Evolutionary conservation across 495 filamentous ascomycete genomes (phyloP).

Genomic region (Talaromyces thailandensis): DNA sequence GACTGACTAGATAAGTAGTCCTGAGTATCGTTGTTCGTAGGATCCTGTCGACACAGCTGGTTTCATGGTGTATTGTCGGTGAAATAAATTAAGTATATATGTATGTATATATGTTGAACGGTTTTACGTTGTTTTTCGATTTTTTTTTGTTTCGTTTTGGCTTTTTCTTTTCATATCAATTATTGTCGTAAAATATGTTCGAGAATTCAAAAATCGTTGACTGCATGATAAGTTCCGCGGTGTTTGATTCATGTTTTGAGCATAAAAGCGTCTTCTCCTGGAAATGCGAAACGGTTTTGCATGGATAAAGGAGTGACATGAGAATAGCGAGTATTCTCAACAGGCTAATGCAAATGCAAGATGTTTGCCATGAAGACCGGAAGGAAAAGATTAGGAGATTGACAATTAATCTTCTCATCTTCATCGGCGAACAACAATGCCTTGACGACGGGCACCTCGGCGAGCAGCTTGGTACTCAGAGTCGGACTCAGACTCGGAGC

Average conservation of each 20-base stretch:
- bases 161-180: not conserved
- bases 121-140: not conserved
- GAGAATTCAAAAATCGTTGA: not conserved
- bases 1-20: not conserved
- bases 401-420: not conserved
- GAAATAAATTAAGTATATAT: constrained; percentile 1
- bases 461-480: constrained; percentile 43
- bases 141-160: not conserved
- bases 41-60: not conserved
- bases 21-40: not conserved
- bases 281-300: not conserved
- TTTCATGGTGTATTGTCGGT: not conserved
- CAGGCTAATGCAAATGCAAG: not conserved
- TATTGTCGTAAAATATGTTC: constrained; percentile 1
- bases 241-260: not conserved
- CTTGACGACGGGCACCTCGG: constrained; percentile 57
- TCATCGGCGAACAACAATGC: constrained; percentile 60
- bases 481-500: constrained; percentile 49
- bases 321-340: not conserved
- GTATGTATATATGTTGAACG: not conserved
- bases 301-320: not conserved
- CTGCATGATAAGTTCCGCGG: not conserved
- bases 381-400: not conserved
- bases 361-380: not conserved
- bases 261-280: not conserved